These are phyloP conservation scores for Blastobotrys aristatus DNA, from an alignment of 1,139 yeast species.

Conservation along the genomic window DNA sequence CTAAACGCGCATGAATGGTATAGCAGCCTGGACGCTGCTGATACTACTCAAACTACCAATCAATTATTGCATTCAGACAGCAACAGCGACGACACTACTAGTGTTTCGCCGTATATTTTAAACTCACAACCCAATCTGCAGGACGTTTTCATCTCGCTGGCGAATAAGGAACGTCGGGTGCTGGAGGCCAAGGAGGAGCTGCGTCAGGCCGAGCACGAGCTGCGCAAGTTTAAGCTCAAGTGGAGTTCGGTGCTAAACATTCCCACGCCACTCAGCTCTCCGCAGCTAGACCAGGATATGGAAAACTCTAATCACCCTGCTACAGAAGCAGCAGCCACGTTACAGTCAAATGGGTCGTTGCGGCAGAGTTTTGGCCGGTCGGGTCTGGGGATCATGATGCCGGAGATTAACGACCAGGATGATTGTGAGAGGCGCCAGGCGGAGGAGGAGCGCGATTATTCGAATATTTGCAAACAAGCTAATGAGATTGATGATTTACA, in stretches of 20 bases:
- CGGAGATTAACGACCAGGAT: conserved; percentile 4
- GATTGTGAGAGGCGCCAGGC: no score
- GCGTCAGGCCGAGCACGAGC: conserved; percentile 27
- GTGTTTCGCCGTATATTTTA: conserved; percentile 23
- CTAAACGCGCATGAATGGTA: no score
- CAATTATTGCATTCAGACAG: background rate
- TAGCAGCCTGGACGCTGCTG: background rate
- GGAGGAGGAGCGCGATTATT: conserved; percentile 7
- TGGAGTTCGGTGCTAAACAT: conserved; percentile 26
- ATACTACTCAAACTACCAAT: background rate
- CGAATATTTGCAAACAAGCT: conserved; percentile 6
- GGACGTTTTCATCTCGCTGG: conserved; percentile 33
- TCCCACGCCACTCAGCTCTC: conserved; percentile 12
- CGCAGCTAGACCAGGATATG: background rate
- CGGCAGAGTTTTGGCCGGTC: conserved; percentile 5
- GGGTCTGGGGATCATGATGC: conserved; percentile 6
- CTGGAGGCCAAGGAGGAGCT: conserved; percentile 35
- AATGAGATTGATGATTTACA: conserved; percentile 9
- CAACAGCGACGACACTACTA: background rate
- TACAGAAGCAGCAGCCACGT: background rate
- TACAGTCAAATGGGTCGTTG: background rate
- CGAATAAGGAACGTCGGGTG: conserved; percentile 35
- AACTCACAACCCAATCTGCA: conserved; percentile 29
- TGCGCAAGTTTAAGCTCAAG: conserved; percentile 22
- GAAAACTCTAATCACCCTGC: background rate